These are phyloP conservation scores for Cichorium intybus DNA, from an alignment of 140 eudicot species.

Conservation along the genomic window DNA sequence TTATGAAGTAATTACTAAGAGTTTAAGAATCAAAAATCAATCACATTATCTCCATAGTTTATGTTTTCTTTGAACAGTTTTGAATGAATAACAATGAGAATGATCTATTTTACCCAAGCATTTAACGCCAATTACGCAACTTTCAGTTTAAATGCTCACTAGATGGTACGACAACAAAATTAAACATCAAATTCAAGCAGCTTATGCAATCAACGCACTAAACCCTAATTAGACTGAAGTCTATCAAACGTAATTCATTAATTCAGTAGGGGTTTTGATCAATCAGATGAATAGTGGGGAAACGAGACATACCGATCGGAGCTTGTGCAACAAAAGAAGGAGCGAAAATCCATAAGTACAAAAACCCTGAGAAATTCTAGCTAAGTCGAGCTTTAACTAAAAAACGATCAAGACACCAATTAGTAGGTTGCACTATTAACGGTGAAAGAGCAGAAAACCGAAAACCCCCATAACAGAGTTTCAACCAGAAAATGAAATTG, in stretches of 20 bases:
- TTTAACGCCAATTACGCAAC: too few relatives aligned
- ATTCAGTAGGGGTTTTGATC: neutral
- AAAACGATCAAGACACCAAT: constrained; percentile 2
- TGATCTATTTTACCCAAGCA: too few relatives aligned
- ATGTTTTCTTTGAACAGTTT: too few relatives aligned
- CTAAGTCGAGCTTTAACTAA: constrained; percentile 13
- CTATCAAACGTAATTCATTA: neutral
- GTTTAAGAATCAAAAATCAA: too few relatives aligned
- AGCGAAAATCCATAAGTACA: constrained; percentile 44
- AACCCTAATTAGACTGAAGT: constrained; percentile 13
- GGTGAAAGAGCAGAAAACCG: constrained; percentile 5
- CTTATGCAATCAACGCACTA: constrained; percentile 4
- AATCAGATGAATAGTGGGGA: constrained; percentile 5
- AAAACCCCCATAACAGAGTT: constrained; percentile 18
- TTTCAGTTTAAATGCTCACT: too few relatives aligned
- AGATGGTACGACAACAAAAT: neutral
- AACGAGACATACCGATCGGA: constrained; percentile 59
- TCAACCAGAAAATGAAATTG: constrained; percentile 14
- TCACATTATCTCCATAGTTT: too few relatives aligned
- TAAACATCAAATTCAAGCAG: neutral
- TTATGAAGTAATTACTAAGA: too few relatives aligned
- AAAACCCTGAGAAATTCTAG: constrained; percentile 7
- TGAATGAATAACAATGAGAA: too few relatives aligned
- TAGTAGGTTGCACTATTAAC: constrained; percentile 1
- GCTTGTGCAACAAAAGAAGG: constrained; percentile 58